A percentile compares a stretch with the other conserved stretches of the same genome.
Evolutionary conservation across 2,329 filamentous ascomycete genomes (phyloP).

Genomic region (Chalaropsis ovoidea): DNA sequence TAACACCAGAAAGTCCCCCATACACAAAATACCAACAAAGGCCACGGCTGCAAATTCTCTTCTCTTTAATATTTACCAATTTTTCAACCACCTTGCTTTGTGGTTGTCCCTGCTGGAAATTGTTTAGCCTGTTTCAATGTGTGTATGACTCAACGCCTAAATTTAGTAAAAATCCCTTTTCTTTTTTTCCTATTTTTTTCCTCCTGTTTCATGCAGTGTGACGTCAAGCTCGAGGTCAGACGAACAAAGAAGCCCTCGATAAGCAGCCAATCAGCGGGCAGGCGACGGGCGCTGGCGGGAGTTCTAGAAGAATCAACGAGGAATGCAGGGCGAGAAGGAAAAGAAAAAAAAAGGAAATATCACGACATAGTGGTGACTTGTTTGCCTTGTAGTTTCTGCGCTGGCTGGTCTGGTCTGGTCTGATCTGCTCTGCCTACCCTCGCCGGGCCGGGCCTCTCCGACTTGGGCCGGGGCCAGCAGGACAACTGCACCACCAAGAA

Average conservation of each 20-base stretch:
- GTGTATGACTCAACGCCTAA: conserved; percentile 14
- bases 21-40: neutral
- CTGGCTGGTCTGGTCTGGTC: too few relatives aligned
- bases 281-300: too few relatives aligned
- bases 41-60: neutral
- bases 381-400: too few relatives aligned
- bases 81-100: neutral
- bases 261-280: too few relatives aligned
- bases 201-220: conserved; percentile 5
- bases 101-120: neutral
- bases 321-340: neutral
- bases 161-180: conserved; percentile 1
- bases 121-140: neutral
- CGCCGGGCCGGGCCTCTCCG: too few relatives aligned
- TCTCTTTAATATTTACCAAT: neutral
- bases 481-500: too few relatives aligned
- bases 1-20: too few relatives aligned
- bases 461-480: too few relatives aligned
- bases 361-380: too few relatives aligned
- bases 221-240: conserved; percentile 10
- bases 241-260: neutral
- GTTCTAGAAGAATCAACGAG: neutral
- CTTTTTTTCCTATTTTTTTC: neutral
- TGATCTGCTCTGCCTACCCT: too few relatives aligned
- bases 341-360: neutral